Evolutionary conservation across 345 rosid genomes (phyloP), one percentile per base, ranked within the genome.

Genomic region (Noccaea bulbosa): DNA sequence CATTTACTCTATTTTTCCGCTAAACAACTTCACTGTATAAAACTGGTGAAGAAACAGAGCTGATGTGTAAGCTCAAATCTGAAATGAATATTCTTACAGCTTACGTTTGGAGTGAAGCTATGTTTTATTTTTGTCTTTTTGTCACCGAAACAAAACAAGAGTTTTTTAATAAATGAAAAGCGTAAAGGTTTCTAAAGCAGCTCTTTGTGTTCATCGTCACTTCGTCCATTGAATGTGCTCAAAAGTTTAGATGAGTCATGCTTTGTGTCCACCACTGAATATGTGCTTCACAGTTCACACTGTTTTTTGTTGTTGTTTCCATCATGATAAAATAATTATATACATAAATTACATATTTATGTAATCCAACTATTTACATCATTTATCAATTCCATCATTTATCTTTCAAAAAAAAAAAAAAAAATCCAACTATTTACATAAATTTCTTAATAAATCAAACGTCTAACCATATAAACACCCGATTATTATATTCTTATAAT

Each of bases 261-360:
- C 33, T 43, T 33, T 46, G 44, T 65, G 30, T 49, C 66, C 40
- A 66, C 55, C 62, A 7, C 22, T 67, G 41, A 59, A 58, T 50
- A 58, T 50, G 54, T 74, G 78, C 52, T 56, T 56, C 71, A 47
- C 65, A 65, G 35, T 71, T 33, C 55, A 53, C 49, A 72, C 48
- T 34, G 35, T 17, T 22, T n/a, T 17, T 5, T 41, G 60, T 10
- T 34, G 30, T 27, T 34, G 30, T 27, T 9, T 62, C 67, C 17
- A 12, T 52, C 20, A 17, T 72, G 22, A 37, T 35, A 53, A 62
- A 32, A 32, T 35, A 46, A 46, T 7, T 6, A 57, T 39, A 62
- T 14, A 14, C 40, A n/a, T n/a, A n/a, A n/a, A n/a, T n/a, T n/a
- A n/a, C n/a, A n/a, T n/a, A n/a, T n/a, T n/a, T n/a, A n/a, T n/a